Conservation (phyloP, 1,284 basidiomycete genomes). For the Neotropicomus parvogracilis region DNA sequence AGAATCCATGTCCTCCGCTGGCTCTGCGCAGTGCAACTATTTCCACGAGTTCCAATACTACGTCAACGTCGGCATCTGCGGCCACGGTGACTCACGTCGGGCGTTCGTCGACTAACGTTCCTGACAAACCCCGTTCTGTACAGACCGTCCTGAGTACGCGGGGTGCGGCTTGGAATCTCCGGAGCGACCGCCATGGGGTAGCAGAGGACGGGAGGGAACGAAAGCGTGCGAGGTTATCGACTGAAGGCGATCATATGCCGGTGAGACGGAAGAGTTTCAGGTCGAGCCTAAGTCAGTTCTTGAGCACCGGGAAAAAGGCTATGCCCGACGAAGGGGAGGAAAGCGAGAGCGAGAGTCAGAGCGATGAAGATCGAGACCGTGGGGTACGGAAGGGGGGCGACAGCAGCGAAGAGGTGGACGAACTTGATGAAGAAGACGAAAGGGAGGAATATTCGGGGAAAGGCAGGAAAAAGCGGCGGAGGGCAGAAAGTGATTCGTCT, state of each 20-base stretch:
- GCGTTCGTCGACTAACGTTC: not conserved
- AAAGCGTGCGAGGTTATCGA: conserved; percentile 18
- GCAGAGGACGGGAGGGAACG: conserved; percentile 24
- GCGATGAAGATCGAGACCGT: conserved; percentile 9
- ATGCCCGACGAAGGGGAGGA: conserved; percentile 26
- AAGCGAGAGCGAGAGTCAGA: conserved; percentile 8
- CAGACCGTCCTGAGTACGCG: conserved; percentile 49
- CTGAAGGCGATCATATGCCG: conserved; percentile 7
- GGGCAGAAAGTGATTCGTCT: conserved; percentile 21
- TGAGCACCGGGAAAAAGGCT: conserved; percentile 43
- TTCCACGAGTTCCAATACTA: not conserved
- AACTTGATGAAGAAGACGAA: conserved; percentile 12
- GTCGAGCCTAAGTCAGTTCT: conserved; percentile 48
- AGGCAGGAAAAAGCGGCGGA: conserved; percentile 4
- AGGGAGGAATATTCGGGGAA: not conserved
- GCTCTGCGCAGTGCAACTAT: not conserved
- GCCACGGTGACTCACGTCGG: not conserved
- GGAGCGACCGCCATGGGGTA: conserved; percentile 18
- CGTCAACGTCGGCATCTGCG: conserved; percentile 6
- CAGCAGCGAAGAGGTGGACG: conserved; percentile 14
- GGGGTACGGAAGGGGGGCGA: conserved; percentile 7
- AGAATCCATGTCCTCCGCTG: not conserved
- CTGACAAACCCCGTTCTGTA: conserved; percentile 28
- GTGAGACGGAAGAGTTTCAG: conserved; percentile 36
- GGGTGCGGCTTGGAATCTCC: conserved; percentile 46